A percentile compares a stretch with the other conserved stretches of the same genome.
Evolutionary conservation across 176 grass and related monocot species (phyloP).

Genomic region (Avena eriantha): DNA sequence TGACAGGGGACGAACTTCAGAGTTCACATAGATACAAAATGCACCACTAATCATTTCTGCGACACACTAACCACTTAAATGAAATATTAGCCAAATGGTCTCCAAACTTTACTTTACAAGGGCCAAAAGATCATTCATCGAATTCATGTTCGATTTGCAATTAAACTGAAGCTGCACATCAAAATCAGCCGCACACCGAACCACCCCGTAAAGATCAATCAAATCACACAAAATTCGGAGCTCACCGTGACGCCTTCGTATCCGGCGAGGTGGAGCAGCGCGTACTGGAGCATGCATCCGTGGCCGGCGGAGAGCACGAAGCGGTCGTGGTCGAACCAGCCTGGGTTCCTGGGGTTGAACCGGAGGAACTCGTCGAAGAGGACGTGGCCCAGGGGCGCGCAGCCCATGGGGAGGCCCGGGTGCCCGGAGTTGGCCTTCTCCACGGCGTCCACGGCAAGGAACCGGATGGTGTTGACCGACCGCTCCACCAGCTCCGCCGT

Average conservation of each 20-base stretch:
- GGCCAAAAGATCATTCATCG: too few species aligned
- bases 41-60: neutral
- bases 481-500: slow-evolving; percentile 53
- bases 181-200: neutral
- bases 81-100: neutral
- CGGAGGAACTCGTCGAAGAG: slow-evolving; percentile 89
- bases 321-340: slow-evolving; percentile 88
- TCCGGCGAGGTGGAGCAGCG: slow-evolving; percentile 84
- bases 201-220: neutral
- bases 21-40: neutral
- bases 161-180: neutral
- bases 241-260: slow-evolving; percentile 83
- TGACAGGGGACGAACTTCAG: neutral
- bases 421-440: slow-evolving; percentile 91
- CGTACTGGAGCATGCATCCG: slow-evolving; percentile 92
- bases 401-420: slow-evolving; percentile 88
- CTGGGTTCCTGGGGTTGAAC: slow-evolving; percentile 87
- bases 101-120: too few species aligned
- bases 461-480: slow-evolving; percentile 92
- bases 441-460: slow-evolving; percentile 77
- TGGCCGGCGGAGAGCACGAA: slow-evolving; percentile 93
- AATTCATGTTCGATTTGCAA: too few species aligned
- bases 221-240: neutral
- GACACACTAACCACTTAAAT: neutral
- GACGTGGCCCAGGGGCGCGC: slow-evolving; percentile 83